These are phyloP conservation scores for Solanum paucissectum DNA, from an alignment of 257 asterid genomes.

Conservation along the genomic window DNA sequence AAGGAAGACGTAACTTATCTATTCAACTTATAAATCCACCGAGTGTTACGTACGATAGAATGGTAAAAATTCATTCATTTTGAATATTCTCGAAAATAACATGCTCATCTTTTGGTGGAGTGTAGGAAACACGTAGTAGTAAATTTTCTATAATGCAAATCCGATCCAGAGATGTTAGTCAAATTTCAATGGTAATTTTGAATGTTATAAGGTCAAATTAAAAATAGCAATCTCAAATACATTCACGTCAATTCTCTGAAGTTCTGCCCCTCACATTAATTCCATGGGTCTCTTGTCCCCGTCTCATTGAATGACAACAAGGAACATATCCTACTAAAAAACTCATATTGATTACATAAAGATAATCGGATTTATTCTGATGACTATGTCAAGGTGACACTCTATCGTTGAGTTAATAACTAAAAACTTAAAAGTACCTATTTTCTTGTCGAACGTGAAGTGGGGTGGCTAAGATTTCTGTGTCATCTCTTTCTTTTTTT, in stretches of 20 bases:
- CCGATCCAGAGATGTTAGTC: background rate
- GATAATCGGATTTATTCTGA: rapidly evolving
- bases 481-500: background rate
- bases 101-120: background rate
- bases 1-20: background rate
- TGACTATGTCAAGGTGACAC: no score
- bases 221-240: background rate
- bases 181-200: background rate
- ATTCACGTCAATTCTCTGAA: rapidly evolving
- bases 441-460: background rate
- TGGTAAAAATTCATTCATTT: background rate
- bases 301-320: background rate
- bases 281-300: background rate
- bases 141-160: background rate
- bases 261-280: background rate
- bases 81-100: background rate
- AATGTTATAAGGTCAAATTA: background rate
- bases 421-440: background rate
- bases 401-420: background rate
- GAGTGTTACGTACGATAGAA: background rate
- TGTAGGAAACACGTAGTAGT: background rate
- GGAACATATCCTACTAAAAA: background rate
- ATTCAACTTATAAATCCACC: background rate
- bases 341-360: background rate
- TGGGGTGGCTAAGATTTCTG: background rate